Evolutionary conservation across 768 basidiomycete species (phyloP).

Genomic region (Leccinum arenicola): DNA sequence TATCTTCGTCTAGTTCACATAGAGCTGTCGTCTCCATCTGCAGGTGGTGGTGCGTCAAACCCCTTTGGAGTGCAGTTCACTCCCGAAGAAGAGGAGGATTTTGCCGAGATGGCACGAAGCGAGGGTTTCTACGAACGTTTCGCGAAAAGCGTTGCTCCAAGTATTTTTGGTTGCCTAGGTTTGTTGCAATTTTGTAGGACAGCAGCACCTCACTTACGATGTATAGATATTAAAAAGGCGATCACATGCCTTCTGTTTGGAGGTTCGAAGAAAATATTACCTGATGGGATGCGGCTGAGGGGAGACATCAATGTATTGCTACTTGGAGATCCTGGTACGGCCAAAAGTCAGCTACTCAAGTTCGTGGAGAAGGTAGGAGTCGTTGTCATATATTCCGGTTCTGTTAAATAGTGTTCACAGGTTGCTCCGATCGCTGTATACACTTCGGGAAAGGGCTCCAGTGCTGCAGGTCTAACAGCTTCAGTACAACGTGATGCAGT

Average conservation of each 20-base stretch:
- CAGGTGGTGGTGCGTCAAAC: slow-evolving; percentile 69
- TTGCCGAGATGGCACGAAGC: slow-evolving; percentile 83
- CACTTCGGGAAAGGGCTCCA: slow-evolving; percentile 97
- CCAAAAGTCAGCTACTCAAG: slow-evolving; percentile 96
- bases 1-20: slow-evolving; percentile 93
- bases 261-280: slow-evolving; percentile 94
- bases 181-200: background rate
- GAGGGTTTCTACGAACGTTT: slow-evolving; percentile 93
- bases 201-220: slow-evolving; percentile 6
- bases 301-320: slow-evolving; percentile 98
- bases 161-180: slow-evolving; percentile 96
- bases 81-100: slow-evolving; percentile 97
- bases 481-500: slow-evolving; percentile 92
- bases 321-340: slow-evolving; percentile 97
- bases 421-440: slow-evolving; percentile 98
- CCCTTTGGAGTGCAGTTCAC: slow-evolving; percentile 88
- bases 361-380: slow-evolving; percentile 87
- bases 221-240: slow-evolving; percentile 95
- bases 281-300: slow-evolving; percentile 94
- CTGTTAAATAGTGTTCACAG: slow-evolving; percentile 35
- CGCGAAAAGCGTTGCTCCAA: slow-evolving; percentile 90
- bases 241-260: slow-evolving; percentile 96
- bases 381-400: background rate
- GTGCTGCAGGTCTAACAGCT: slow-evolving; percentile 97
- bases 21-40: slow-evolving; percentile 79